Percentiles rank a stretch among this genome's conserved stretches.
These are phyloP conservation scores for Nakaseomyces kungkrabaensis DNA, from an alignment of 1,139 yeast genomes.

Conservation along the genomic window DNA sequence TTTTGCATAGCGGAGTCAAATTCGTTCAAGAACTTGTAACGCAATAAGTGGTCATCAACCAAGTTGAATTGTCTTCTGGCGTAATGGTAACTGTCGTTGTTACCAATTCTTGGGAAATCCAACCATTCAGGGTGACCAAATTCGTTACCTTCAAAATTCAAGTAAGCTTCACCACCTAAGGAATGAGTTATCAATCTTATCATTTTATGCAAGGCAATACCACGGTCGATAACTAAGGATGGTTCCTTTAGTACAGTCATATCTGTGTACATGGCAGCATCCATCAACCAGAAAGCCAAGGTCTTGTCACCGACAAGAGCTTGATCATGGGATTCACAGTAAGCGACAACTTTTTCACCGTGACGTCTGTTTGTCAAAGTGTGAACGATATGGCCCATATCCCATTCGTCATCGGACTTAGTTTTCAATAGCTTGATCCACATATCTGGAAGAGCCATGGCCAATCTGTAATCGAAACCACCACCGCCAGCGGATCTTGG, in stretches of 20 bases:
- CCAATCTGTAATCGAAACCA: conserved; percentile 86
- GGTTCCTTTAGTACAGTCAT: conserved; percentile 71
- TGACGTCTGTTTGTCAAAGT: conserved; percentile 84
- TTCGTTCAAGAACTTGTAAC: conserved; percentile 65
- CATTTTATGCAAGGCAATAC: conserved; percentile 81
- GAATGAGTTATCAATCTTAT: conserved; percentile 79
- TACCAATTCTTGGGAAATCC: conserved; percentile 90
- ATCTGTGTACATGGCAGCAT: conserved; percentile 93
- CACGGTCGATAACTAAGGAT: conserved; percentile 77
- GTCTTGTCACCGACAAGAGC: conserved; percentile 97
- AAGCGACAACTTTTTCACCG: conserved; percentile 81
- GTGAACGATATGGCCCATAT: conserved; percentile 65
- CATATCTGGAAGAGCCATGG: conserved; percentile 98
- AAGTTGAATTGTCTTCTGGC: conserved; percentile 92
- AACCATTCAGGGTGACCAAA: conserved; percentile 99
- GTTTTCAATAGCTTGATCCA: conserved; percentile 93
- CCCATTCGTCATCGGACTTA: conserved; percentile 82
- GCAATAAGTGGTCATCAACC: conserved; percentile 64
- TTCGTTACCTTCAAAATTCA: conserved; percentile 95
- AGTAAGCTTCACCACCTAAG: conserved; percentile 91
- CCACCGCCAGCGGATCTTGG: conserved; percentile 71
- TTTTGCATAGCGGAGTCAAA: conserved; percentile 82
- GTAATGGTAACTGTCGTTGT: conserved; percentile 79
- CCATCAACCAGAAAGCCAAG: conserved; percentile 96
- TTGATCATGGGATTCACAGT: conserved; percentile 95